Evolutionary conservation across 2,329 filamentous ascomycete genomes (phyloP), one percentile per base, ranked within the genome.

Genomic region (Cladorrhinum sp.): DNA sequence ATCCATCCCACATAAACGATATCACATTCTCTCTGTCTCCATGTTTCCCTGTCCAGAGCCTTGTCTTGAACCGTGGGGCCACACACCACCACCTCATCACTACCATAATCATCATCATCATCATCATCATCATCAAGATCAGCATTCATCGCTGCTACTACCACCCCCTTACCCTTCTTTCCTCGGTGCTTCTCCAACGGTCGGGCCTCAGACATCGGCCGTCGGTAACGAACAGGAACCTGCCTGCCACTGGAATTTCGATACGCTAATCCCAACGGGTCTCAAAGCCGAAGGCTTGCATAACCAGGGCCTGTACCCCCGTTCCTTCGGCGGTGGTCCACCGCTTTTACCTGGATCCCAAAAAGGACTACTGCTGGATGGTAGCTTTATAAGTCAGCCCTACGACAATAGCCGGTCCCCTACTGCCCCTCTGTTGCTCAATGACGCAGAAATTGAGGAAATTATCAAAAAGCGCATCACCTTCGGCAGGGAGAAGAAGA

Each of bases 311-410:
- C 52, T 55, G 57, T 42, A 57, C 42, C 61, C 55, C 62, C 61
- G 59, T 58, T 57, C 14, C 48, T 49, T 55, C 59, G 12, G 33
- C 59, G 12, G 33, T 36, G 33, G 33, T 16, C 33, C 12, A 36
- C 33, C 33, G 26, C 26, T 30, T 4, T 10, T 30, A 5, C 5
- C 26, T 30, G 10, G 57, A 30, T 60, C 60, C 58, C 24, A 61
- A 59, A 61, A 51, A 61, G 52, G 21, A 49, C 24, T 56, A 24
- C 26, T 9, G 26, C 26, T 28, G 26, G 26, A 28, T 4, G 26
- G 26, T 28, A 51, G 39, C 57, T 55, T 66, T 68, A 69, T 69
- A 69, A 66, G 65, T 67, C 68, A 70, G 68, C 66, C 67, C 65
- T 70, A 70, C 62, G 59, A 53, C 52, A 60, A 50, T 49, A 24